These are phyloP conservation scores for Trichoderma gracile DNA, from an alignment of 2,329 filamentous ascomycete species.

Conservation along the genomic window DNA sequence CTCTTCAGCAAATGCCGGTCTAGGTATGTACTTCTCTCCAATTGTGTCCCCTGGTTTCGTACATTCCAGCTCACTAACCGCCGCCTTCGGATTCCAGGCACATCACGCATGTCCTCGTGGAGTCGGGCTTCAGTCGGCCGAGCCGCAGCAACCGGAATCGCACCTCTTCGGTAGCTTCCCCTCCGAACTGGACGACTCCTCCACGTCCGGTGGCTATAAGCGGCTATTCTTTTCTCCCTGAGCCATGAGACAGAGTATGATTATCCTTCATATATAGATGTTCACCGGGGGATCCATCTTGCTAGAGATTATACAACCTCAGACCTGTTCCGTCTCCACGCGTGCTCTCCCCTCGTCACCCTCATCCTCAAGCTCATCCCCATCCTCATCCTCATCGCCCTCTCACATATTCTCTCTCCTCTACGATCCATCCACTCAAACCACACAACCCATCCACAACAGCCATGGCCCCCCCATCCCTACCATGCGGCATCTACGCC, in stretches of 20 bases:
- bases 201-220: neutral
- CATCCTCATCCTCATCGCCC: neutral
- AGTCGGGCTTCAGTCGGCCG: neutral
- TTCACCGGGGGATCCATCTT: neutral
- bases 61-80: too few species aligned
- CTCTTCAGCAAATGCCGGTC: too few species aligned
- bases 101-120: neutral
- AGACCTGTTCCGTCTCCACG: neutral
- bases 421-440: too few species aligned
- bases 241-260: neutral
- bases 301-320: neutral
- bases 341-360: constrained; percentile 19
- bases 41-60: too few species aligned
- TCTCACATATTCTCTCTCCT: too few species aligned
- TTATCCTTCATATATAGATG: constrained; percentile 1
- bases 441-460: too few species aligned
- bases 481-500: constrained; percentile 82
- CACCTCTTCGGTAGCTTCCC: constrained; percentile 9
- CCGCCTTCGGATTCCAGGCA: constrained; percentile 22
- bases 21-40: too few species aligned
- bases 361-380: neutral
- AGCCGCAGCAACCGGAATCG: neutral
- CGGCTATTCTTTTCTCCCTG: constrained; percentile 8
- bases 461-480: constrained; percentile 47
- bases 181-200: neutral